These are phyloP conservation scores for Haplographium delicatum DNA, from an alignment of 495 filamentous ascomycete species.

Conservation along the genomic window DNA sequence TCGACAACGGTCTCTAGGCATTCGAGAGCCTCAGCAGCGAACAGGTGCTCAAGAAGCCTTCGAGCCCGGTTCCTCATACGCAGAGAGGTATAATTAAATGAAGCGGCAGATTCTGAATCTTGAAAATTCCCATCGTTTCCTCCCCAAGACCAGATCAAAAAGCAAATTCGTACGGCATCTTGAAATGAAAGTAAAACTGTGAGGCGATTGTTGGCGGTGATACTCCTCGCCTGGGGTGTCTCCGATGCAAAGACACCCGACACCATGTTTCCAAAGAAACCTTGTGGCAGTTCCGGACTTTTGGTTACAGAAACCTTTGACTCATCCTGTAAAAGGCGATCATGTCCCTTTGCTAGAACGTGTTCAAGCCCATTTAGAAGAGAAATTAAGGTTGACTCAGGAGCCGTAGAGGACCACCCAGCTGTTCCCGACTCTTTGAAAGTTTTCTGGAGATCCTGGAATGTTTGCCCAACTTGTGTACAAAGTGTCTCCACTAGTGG, in stretches of 20 bases:
- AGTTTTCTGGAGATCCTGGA: conserved; percentile 52
- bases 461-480: conserved; percentile 63
- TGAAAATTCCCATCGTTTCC: conserved; percentile 48
- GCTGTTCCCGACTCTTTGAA: conserved; percentile 38
- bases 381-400: conserved; percentile 67
- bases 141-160: conserved; percentile 93
- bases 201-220: conserved; percentile 85
- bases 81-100: conserved; percentile 82
- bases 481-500: conserved; percentile 88
- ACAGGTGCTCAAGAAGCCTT: conserved; percentile 85
- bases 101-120: conserved; percentile 68
- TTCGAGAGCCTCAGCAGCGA: conserved; percentile 89
- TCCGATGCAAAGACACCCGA: conserved; percentile 86
- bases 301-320: conserved; percentile 60
- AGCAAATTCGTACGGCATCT: conserved; percentile 86
- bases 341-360: conserved; percentile 81
- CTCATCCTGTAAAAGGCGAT: conserved; percentile 73
- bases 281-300: conserved; percentile 77
- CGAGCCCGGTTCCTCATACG: conserved; percentile 85
- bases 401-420: conserved; percentile 30
- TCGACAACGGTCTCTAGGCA: conserved; percentile 86
- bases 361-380: conserved; percentile 87
- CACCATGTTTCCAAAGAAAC: conserved; percentile 96
- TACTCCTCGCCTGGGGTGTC: conserved; percentile 62
- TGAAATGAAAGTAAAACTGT: conserved; percentile 96